These are phyloP conservation scores for Vitis amurensis DNA, from an alignment of 164 flowering plant genomes.

Conservation along the genomic window DNA sequence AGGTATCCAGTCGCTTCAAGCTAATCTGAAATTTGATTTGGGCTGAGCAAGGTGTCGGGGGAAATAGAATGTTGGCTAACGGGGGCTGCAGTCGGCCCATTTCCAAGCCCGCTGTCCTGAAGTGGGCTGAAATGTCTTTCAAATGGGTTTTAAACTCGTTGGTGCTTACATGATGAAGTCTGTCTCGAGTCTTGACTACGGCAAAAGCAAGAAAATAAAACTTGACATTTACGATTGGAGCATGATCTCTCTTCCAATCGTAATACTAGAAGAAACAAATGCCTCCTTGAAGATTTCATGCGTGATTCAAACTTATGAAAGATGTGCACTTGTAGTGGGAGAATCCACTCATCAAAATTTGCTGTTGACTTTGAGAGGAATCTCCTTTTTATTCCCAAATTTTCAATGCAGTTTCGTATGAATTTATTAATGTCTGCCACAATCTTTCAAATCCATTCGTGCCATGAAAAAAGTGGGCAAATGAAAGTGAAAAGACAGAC, in stretches of 20 bases:
- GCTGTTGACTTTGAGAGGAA: constrained; percentile 5
- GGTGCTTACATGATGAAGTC: no score
- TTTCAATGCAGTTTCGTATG: constrained; percentile 8
- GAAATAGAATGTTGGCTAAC: no score
- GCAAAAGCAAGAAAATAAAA: no score
- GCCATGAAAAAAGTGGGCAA: constrained; percentile 11
- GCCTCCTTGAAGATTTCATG: neutral
- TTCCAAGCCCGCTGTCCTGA: no score
- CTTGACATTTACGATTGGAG: no score
- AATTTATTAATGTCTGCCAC: constrained; percentile 32
- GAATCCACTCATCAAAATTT: constrained; percentile 6
- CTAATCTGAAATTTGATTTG: no score
- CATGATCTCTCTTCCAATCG: neutral
- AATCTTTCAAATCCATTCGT: constrained; percentile 28
- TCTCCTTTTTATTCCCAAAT: constrained; percentile 5
- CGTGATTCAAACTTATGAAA: neutral
- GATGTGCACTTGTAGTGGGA: neutral
- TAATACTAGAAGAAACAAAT: neutral
- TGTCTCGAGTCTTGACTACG: no score
- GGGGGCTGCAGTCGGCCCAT: no score
- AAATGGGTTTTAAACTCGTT: no score
- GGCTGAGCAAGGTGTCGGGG: no score
- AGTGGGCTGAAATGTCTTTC: no score
- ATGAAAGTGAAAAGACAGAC: constrained; percentile 8
- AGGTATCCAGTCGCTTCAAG: no score